Percentiles rank a stretch among this genome's conserved stretches.
These are phyloP conservation scores for Diplodia seriata DNA, from an alignment of 2,329 filamentous ascomycete species.

Conservation along the genomic window DNA sequence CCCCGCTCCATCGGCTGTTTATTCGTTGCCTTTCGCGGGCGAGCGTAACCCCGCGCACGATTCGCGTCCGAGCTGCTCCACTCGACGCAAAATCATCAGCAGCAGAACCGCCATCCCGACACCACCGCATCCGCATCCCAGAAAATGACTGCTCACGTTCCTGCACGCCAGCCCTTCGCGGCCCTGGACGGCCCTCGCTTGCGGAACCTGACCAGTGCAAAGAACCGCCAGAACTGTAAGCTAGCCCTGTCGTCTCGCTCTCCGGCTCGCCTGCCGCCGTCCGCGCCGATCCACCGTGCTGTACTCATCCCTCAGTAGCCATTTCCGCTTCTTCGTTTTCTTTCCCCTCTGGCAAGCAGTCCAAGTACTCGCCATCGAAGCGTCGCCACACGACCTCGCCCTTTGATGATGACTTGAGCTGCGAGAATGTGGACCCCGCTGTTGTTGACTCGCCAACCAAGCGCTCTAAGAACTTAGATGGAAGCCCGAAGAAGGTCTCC, in stretches of 20 bases:
- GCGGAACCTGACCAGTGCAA: slow-evolving; percentile 74
- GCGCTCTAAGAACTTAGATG: slow-evolving; percentile 56
- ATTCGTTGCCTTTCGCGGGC: slow-evolving; percentile 15
- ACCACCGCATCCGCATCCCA: slow-evolving; percentile 1
- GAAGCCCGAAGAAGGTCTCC: slow-evolving; percentile 49
- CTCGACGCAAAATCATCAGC: slow-evolving; percentile 20
- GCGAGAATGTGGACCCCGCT: slow-evolving; percentile 66
- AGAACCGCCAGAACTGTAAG: slow-evolving; percentile 75
- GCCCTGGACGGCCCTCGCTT: slow-evolving; percentile 73
- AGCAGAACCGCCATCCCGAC: slow-evolving; percentile 12
- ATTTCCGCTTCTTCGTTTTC: slow-evolving; percentile 38
- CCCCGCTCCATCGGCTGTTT: slow-evolving; percentile 22
- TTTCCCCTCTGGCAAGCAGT: slow-evolving; percentile 43
- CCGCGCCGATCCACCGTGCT: slow-evolving; percentile 16
- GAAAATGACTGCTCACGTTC: slow-evolving; percentile 41
- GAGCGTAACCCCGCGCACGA: slow-evolving; percentile 19
- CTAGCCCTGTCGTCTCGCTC: slow-evolving; percentile 23
- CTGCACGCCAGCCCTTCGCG: slow-evolving; percentile 74
- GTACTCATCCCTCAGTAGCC: slow-evolving; percentile 38
- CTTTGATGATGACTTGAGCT: slow-evolving; percentile 56
- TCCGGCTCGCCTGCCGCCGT: slow-evolving; percentile 8
- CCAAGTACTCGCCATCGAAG: slow-evolving; percentile 50
- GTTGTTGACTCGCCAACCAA: slow-evolving; percentile 60
- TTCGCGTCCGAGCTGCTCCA: slow-evolving; percentile 21
- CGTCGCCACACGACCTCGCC: slow-evolving; percentile 53